phyloP scores from a whole-genome alignment of 139 green algal genomes.

The Tetradesmus obliquus region DNA sequence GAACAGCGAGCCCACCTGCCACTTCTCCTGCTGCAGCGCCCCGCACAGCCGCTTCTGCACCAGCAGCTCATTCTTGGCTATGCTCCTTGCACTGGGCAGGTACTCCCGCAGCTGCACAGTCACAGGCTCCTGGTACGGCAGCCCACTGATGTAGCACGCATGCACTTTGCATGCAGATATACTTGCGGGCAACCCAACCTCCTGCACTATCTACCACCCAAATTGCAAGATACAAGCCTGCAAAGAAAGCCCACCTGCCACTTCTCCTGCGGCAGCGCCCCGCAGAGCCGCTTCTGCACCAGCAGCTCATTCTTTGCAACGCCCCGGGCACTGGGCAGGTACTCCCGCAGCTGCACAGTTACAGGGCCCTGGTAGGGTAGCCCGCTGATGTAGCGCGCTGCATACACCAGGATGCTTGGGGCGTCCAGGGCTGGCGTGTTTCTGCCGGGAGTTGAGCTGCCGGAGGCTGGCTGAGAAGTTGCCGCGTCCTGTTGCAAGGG shows the following conservation, averaged over 20 bases:
- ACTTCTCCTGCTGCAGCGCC: constrained; percentile 19
- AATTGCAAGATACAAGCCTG: not conserved
- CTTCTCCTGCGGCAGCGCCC: constrained; percentile 14
- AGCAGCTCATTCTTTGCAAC: constrained; percentile 40
- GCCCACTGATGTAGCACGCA: not conserved
- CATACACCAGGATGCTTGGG: constrained; percentile 39
- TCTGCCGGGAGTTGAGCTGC: not conserved
- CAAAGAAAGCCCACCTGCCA: constrained; percentile 38
- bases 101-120: constrained; percentile 45
- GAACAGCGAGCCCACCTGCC: constrained; percentile 25
- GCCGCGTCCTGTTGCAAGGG: not conserved
- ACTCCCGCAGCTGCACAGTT: constrained; percentile 43
- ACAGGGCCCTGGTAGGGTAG: constrained; percentile 38
- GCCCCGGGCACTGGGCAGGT: not conserved
- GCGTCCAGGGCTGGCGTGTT: not conserved
- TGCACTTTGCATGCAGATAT: not conserved
- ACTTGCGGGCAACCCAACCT: not conserved
- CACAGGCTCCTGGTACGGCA: constrained; percentile 16
- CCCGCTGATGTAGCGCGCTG: constrained; percentile 38
- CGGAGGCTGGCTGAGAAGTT: not conserved
- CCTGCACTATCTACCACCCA: not conserved
- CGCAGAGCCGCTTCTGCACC: constrained; percentile 26
- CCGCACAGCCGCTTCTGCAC: constrained; percentile 29
- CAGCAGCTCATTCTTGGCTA: constrained; percentile 40
- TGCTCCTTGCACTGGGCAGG: not conserved